Evolutionary conservation across 352 stramenopile species (phyloP), one percentile per base, ranked within the genome.

Genomic region (Phytopythium oedochilum): DNA sequence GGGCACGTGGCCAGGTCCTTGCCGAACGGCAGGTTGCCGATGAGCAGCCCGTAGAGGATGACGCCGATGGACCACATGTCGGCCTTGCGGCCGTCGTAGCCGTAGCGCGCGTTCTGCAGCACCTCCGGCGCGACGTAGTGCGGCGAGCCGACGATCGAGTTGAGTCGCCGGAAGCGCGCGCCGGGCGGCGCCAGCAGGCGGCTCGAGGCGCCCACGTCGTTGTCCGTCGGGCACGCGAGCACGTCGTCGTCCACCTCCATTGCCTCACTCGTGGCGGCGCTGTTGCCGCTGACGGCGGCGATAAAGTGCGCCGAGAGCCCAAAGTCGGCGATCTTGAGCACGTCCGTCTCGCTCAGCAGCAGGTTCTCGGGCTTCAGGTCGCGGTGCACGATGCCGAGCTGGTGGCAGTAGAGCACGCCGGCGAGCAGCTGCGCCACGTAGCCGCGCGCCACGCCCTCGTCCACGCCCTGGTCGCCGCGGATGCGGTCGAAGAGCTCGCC

Each of bases 341-440:
- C 84, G 29, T 95, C 85, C 18, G 71, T 53, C 44, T 97, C 89
- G 39, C 79, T 98, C 56, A 90, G 76, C 31, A 99, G 75, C 45
- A 99, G 66, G 69, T 98, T 99, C 67, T 99, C 95, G 2, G 96
- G 95, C 68, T 99, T 98, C 12, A 99, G 76, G 61, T 99, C 95
- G 40, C 93, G 86, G 67, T 98, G 92, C 22, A 96, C 93, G 53
- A 99, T 97, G 25, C 92, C 90, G 15, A 93, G 66, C 35, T 94
- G 74, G 56, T 98, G 92, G 64, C 89, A 98, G 56, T 96, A 97
- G 22, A 86, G 60, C 34, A 97, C 84, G 9, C 92, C 92, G 1
- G 72, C 73, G 20, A 98, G 61, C 0, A 98, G 74, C 71, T 98
- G 92, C 46, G 59, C 69, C 57, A 97, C 97, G 61, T 97, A 98